Evolutionary conservation across 768 basidiomycete genomes (phyloP).

Genomic region (Pleurotus pulmonarius): DNA sequence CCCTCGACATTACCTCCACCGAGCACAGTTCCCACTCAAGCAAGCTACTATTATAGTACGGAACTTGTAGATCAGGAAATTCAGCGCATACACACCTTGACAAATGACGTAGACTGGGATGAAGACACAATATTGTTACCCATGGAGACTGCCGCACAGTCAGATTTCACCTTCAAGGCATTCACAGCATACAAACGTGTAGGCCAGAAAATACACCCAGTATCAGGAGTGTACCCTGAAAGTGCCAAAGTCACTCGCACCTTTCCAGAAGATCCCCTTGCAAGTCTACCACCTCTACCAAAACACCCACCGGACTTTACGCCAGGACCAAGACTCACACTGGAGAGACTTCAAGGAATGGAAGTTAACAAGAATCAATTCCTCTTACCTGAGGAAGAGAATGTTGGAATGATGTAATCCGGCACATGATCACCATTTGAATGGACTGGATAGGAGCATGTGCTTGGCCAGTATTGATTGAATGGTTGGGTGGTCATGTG

Average conservation of each 20-base stretch:
- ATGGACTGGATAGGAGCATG: too few relatives aligned
- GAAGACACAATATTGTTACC: conserved; percentile 3
- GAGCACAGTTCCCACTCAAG: background rate
- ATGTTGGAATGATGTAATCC: too few relatives aligned
- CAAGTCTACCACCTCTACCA: conserved; percentile 20
- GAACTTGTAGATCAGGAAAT: background rate
- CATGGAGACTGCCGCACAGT: background rate
- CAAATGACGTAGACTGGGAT: background rate
- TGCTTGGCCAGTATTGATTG: too few relatives aligned
- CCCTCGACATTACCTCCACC: background rate
- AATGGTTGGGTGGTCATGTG: too few relatives aligned
- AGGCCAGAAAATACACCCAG: conserved; percentile 25
- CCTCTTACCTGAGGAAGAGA: conserved; percentile 31
- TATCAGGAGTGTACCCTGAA: conserved; percentile 27
- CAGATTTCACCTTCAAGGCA: background rate
- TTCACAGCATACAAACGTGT: conserved; percentile 29
- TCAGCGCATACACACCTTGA: background rate
- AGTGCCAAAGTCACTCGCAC: conserved; percentile 23
- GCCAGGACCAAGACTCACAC: conserved; percentile 20
- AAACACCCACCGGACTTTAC: conserved; percentile 26
- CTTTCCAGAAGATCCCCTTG: conserved; percentile 32
- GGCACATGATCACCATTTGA: too few relatives aligned
- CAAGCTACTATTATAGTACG: background rate
- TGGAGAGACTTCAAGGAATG: conserved; percentile 20
- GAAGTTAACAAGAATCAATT: conserved; percentile 24